Evolutionary conservation across 2,329 filamentous ascomycete species (phyloP).

Genomic region (Hypoxylon sp.): DNA sequence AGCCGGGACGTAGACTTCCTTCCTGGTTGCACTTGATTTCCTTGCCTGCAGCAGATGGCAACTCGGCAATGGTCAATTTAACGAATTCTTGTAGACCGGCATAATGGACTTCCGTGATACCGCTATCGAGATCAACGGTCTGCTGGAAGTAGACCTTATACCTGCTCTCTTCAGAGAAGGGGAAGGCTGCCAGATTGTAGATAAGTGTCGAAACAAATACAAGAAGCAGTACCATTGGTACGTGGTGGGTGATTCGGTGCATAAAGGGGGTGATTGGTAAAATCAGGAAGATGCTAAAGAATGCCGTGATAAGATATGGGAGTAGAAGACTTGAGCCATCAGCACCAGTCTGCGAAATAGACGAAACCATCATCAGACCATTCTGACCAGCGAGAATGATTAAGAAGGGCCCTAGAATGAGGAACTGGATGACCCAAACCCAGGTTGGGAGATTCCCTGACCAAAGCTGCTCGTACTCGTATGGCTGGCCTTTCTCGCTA

Average conservation of each 20-base stretch:
- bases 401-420: constrained; percentile 83
- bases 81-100: constrained; percentile 78
- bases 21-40: constrained; percentile 65
- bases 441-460: constrained; percentile 82
- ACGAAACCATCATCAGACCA: constrained; percentile 78
- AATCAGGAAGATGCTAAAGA: constrained; percentile 78
- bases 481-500: constrained; percentile 59
- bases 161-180: constrained; percentile 83
- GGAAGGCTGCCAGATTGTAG: constrained; percentile 90
- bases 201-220: constrained; percentile 82
- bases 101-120: constrained; percentile 78
- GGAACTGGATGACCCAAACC: constrained; percentile 90
- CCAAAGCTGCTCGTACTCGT: constrained; percentile 86
- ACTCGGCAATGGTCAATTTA: constrained; percentile 72
- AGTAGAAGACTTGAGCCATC: constrained; percentile 82
- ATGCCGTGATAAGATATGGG: constrained; percentile 79
- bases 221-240: constrained; percentile 82
- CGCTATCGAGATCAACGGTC: constrained; percentile 80
- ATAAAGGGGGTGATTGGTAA: constrained; percentile 86
- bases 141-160: constrained; percentile 93
- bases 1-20: constrained; percentile 62
- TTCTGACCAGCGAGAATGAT: constrained; percentile 84
- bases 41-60: constrained; percentile 80
- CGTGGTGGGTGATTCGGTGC: constrained; percentile 85
- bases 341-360: constrained; percentile 83